Evolutionary conservation across 768 basidiomycete species (phyloP).

Genomic region (Dioszegia aurantiaca): DNA sequence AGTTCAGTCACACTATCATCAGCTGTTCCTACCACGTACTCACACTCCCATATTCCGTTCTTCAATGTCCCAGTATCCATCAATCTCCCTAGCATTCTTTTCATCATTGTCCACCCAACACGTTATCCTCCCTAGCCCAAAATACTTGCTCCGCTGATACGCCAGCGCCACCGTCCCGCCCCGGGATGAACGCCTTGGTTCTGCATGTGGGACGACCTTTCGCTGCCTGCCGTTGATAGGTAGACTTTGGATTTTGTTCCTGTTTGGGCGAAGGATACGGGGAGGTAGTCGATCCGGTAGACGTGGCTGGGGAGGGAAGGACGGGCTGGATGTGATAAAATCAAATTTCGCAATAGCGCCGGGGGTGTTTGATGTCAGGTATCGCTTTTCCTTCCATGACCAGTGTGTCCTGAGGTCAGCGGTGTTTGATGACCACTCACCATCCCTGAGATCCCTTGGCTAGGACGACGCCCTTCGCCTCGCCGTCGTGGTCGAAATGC

Average conservation of each 20-base stretch:
- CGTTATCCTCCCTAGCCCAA: conserved; percentile 36
- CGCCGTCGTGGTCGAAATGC: conserved; percentile 17
- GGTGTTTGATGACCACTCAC: conserved; percentile 10
- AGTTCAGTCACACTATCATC: conserved; percentile 30
- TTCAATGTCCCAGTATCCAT: conserved; percentile 42
- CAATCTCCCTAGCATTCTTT: conserved; percentile 21
- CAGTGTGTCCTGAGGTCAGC: conserved; percentile 24
- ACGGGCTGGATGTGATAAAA: conserved; percentile 27
- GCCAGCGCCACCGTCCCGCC: conserved; percentile 32
- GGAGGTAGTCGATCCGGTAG: conserved; percentile 9
- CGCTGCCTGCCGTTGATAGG: neutral
- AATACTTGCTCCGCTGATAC: conserved; percentile 31
- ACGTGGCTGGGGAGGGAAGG: neutral
- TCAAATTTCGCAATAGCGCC: conserved; percentile 40
- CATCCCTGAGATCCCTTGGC: conserved; percentile 29
- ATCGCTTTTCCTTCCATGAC: conserved; percentile 48
- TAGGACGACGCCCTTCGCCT: conserved; percentile 15
- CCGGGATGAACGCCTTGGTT: neutral
- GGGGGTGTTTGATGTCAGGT: conserved; percentile 40
- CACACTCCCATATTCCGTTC: conserved; percentile 49
- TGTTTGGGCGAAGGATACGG: neutral
- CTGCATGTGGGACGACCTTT: neutral
- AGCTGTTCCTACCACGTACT: conserved; percentile 15
- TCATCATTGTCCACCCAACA: conserved; percentile 44
- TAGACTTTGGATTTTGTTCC: neutral